These are phyloP conservation scores for Tolypocladium paradoxum DNA, from an alignment of 2,329 filamentous ascomycete genomes.

Conservation along the genomic window DNA sequence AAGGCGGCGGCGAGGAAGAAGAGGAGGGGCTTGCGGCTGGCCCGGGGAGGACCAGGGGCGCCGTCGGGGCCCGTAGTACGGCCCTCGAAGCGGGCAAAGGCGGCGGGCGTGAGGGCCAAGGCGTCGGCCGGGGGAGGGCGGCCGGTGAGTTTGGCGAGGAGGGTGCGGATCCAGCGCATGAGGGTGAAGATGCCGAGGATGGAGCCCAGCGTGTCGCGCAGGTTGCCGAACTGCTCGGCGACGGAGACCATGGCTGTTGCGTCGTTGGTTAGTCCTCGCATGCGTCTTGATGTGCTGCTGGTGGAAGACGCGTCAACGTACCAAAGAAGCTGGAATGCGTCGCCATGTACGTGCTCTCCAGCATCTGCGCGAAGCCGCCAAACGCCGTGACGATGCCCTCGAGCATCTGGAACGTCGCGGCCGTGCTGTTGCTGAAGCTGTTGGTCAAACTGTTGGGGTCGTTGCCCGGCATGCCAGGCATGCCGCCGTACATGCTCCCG, in stretches of 20 bases:
- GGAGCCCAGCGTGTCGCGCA: constrained; percentile 86
- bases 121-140: constrained; percentile 82
- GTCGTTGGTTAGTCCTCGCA: constrained; percentile 2
- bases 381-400: constrained; percentile 95
- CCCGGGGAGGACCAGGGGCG: constrained; percentile 53
- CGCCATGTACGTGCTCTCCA: constrained; percentile 99
- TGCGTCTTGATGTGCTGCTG: not conserved
- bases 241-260: constrained; percentile 86
- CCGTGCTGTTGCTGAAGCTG: constrained; percentile 87
- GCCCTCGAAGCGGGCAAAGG: constrained; percentile 83
- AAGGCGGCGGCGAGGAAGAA: constrained; percentile 94
- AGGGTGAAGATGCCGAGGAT: constrained; percentile 92
- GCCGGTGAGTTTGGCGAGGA: constrained; percentile 86
- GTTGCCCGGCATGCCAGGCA: constrained; percentile 47
- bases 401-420: constrained; percentile 95
- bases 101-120: constrained; percentile 75
- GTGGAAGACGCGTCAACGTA: constrained; percentile 31
- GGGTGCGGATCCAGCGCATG: constrained; percentile 86
- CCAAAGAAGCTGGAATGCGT: constrained; percentile 98
- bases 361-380: constrained; percentile 96
- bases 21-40: constrained; percentile 89
- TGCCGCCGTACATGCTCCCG: constrained; percentile 32
- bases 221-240: constrained; percentile 89
- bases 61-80: constrained; percentile 51
- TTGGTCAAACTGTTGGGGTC: constrained; percentile 93